Evolutionary conservation across 768 basidiomycete species (phyloP), one percentile per base, ranked within the genome.

Genomic region (Pleurotus sapidus): DNA sequence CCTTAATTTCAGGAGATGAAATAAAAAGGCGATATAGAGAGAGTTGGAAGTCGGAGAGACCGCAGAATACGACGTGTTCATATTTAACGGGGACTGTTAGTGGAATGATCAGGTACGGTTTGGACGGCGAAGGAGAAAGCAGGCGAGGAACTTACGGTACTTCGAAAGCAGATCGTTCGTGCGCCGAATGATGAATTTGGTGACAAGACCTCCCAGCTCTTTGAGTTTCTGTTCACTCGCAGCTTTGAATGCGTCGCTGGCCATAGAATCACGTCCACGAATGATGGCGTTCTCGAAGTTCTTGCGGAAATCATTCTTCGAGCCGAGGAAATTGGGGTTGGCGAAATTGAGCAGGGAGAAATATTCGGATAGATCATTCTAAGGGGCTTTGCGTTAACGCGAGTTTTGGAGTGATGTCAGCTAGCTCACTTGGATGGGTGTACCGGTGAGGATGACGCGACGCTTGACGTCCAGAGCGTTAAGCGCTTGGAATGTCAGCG

Each of bases 41-140:
- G 12, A 92, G 73, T 64, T 98, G 95, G 63, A 97, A 86, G 14
- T 87, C 78, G 2, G 92, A 93, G 3, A 91, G 81, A 42, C 84
- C 80, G 68, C 95, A 98, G 72, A 97, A 98, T 0, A 98, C 95
- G 59, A 98, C 91, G 59, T 98, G 94, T 69, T 98, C 97, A 74
- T 98, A 98, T 71, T 99, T 99, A 74, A 99, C 93, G 7, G 97
- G 97, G 25, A 99, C 96, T 98, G 17, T 7, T 2, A 25, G 15
- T 24, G 23, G 9, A 6, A 56, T 20, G 25, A 45, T 60, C 37
- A 57, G 56, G 47, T 58, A 63, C 25, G 17, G 27, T 9, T 37
- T 37, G 20, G 25, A 23, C 4, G 7, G 18, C 23, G 42, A 51
- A 30, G 38, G 39, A 14, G 24, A n/a, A 45, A 47, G 55, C 23